Evolutionary conservation across 148 eudicot species (phyloP), one percentile per base, ranked within the genome.

Genomic region (Euryodendron excelsum): DNA sequence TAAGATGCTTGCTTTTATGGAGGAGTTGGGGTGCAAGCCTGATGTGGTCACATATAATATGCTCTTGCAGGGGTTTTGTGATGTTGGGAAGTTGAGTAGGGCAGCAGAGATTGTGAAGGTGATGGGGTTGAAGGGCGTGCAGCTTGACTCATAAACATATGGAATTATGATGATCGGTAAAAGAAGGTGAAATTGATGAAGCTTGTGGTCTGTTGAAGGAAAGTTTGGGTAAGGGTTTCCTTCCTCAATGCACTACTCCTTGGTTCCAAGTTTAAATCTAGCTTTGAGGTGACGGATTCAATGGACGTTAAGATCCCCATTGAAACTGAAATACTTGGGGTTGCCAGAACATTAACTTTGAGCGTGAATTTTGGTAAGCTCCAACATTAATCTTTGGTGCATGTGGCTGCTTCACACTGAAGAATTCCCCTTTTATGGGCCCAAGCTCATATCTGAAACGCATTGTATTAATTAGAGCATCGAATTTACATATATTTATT

Each of bases 1-100:
- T 63, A 60, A 10, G 62, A 87, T 91, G 87, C 79, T 89, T 41
- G 55, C 63, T 30, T 78, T 73, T 34, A 89, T 91, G 88, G 91
- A 89, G 76, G 82, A 87, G 25, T 34, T 89, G 69, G 94, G 85
- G 12, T 89, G 91, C 80, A 74, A 75, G n/a, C 88, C 94, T 1
- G 73, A 83, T 80, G 45, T 77, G 34, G 69, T 53, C 33, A 84
- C 91, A 0, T 91, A 91, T 70, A 81, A 78, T 37, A 68, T 60
- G 13, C 33, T 91, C 5, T 79, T 87, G 82, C 75, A 84, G 33
- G 84, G 82, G 14, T 82, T 89, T 78, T 83, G 73, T 64, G 74
- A 80, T 82, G 81, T 67, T 41, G 82, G 81, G 61, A 79, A 87
- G 37, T 44, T 86, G 67, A 68, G 70, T 34, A 76, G 77, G 80